Base-by-base conservation (phyloP, 2,329 filamentous ascomycete genomes). In the Epichloe sp. region DNA sequence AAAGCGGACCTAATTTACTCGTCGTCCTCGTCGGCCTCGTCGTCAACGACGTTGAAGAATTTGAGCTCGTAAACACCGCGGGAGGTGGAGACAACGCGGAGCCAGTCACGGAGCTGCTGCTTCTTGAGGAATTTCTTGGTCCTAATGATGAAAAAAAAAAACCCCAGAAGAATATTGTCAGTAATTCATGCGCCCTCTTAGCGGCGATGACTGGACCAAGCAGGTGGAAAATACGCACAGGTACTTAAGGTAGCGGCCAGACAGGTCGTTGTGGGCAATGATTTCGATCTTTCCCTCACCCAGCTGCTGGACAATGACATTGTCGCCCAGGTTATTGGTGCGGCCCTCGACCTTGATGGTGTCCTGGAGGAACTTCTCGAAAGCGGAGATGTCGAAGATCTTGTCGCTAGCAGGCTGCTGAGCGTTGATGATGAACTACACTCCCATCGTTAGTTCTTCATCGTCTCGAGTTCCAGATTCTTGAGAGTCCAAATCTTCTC, bases 91-190 rank as follows among this genome's bases (percentile, higher is more conserved):
- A 98, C 93, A 65, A 98, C 91, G 68, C 93, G 90, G 70, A 98
- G 87, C 93, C 93, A 98, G 82, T 98, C 93, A 78, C 93, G 88
- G 72, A 98, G 88, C 83, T 97, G 91, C 82, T 96, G 88, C 88
- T 98, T 98, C 89, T 98, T 98, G 76, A 98, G 86, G 86, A 95
- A 98, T 83, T 98, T 98, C 88, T 98, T 98, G 74, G 93, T 98
- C 72, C 88, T 95, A 7, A 35, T 15, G 17, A 10, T 14, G 19
- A 3, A 2, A 1, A 8, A 15, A 6, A 44, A 26, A 41, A 15
- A 5, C 23, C 11, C 15, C 4, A 36, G n/a, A 21, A 23, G 12
- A 23, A 17, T 11, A 15, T 11, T 11, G 38, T 51, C 31, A 43
- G 40, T 23, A 14, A 23, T 15, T 46, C 4, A 10, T 23, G 17